These are phyloP conservation scores for Fusarium graminum DNA, from an alignment of 2,329 filamentous ascomycete genomes.

Conservation along the genomic window DNA sequence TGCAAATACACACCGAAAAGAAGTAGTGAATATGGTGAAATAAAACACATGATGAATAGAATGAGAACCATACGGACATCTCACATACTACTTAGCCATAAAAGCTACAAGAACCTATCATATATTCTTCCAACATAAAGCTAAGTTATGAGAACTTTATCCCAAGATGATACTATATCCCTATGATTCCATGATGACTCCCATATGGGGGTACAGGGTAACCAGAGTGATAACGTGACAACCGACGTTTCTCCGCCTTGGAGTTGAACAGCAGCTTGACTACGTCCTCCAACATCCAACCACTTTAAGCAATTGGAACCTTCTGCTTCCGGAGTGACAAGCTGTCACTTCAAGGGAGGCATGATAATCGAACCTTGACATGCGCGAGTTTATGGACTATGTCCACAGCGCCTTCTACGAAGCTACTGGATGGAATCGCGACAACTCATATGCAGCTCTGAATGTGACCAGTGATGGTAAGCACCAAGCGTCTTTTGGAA, in stretches of 20 bases:
- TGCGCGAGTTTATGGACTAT: conserved; percentile 98
- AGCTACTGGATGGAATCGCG: conserved; percentile 87
- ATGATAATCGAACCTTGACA: conserved; percentile 59
- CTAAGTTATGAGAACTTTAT: background rate
- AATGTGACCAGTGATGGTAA: conserved; percentile 85
- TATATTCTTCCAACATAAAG: background rate
- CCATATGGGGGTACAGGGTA: conserved; percentile 24
- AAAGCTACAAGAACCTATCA: no score
- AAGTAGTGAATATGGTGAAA: no score
- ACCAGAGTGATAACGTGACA: background rate
- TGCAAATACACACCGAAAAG: no score
- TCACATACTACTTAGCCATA: no score
- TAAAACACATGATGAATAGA: no score
- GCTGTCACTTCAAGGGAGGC: conserved; percentile 37
- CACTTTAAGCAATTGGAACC: background rate
- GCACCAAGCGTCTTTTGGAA: conserved; percentile 7
- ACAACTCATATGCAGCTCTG: conserved; percentile 91
- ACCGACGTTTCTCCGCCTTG: conserved; percentile 32
- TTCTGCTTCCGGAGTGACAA: conserved; percentile 37
- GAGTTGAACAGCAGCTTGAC: conserved; percentile 1
- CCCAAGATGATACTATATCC: background rate
- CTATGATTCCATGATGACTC: background rate
- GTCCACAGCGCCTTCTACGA: conserved; percentile 91
- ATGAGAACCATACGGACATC: no score
- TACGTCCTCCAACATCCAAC: conserved; percentile 3